Conservation (phyloP, 805 yeast species). For the Candida palmyrensis region DNA sequence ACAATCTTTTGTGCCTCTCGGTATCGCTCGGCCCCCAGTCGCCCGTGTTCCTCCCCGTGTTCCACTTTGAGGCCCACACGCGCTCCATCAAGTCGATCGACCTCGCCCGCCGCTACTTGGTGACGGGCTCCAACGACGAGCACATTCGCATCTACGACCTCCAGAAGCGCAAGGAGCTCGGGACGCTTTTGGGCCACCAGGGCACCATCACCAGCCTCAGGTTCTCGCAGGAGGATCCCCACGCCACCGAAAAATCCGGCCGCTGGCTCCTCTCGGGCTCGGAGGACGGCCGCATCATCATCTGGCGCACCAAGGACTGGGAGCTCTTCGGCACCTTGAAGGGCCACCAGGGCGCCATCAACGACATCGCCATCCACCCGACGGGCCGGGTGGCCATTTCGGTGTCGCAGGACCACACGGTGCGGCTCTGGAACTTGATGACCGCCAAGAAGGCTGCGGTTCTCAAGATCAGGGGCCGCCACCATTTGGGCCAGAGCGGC, state of each 20-base stretch:
- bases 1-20: slow-evolving; percentile 80
- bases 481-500: slow-evolving; percentile 60
- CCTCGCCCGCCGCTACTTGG: slow-evolving; percentile 75
- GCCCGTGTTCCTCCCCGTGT: slow-evolving; percentile 84
- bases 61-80: slow-evolving; percentile 94
- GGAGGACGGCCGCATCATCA: slow-evolving; percentile 82
- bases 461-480: slow-evolving; percentile 65
- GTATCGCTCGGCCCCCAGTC: slow-evolving; percentile 48
- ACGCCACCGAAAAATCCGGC: slow-evolving; percentile 33
- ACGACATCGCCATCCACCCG: slow-evolving; percentile 86
- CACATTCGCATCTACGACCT: slow-evolving; percentile 91
- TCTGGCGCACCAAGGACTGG: slow-evolving; percentile 98
- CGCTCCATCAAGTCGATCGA: slow-evolving; percentile 84
- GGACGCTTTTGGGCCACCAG: slow-evolving; percentile 81
- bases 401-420: slow-evolving; percentile 78
- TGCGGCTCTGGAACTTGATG: slow-evolving; percentile 94
- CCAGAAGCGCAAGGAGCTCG: slow-evolving; percentile 89
- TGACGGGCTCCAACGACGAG: slow-evolving; percentile 94
- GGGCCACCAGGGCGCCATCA: slow-evolving; percentile 82
- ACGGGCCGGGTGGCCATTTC: slow-evolving; percentile 86
- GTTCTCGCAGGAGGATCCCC: slow-evolving; percentile 52
- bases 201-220: slow-evolving; percentile 79
- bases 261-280: slow-evolving; percentile 91
- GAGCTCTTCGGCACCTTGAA: slow-evolving; percentile 82
- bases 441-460: slow-evolving; percentile 90